Percentiles rank a stretch among this genome's conserved stretches.
phyloP scores from a whole-genome alignment of 306 rosid genomes.

The Castanospermum australe region DNA sequence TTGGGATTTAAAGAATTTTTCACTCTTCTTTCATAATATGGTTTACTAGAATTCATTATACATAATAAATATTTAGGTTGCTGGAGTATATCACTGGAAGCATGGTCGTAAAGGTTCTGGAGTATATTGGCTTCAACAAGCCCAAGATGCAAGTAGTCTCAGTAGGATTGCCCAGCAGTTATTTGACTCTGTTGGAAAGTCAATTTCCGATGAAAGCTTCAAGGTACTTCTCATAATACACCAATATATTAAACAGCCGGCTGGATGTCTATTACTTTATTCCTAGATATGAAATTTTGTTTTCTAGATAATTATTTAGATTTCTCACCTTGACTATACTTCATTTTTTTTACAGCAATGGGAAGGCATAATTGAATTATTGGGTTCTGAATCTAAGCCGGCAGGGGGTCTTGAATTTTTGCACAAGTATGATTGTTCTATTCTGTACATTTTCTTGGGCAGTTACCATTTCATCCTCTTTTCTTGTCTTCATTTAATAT shows the following conservation, averaged over 20 bases:
- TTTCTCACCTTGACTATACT: slow-evolving; percentile 2
- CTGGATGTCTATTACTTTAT: neutral
- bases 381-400: slow-evolving; percentile 87
- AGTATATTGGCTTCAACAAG: slow-evolving; percentile 92
- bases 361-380: slow-evolving; percentile 90
- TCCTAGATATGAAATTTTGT: neutral
- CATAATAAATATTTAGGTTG: slow-evolving; percentile 52
- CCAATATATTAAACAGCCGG: neutral
- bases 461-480: slow-evolving; percentile 1
- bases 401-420: slow-evolving; percentile 92
- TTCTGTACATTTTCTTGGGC: slow-evolving; percentile 6
- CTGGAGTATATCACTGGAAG: slow-evolving; percentile 94
- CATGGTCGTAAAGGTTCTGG: slow-evolving; percentile 91
- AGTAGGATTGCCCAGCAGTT: slow-evolving; percentile 84
- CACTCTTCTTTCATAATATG: slow-evolving; percentile 1
- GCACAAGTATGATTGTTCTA: slow-evolving; percentile 63
- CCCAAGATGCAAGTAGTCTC: slow-evolving; percentile 76
- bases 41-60: slow-evolving; percentile 5
- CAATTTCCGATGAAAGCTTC: slow-evolving; percentile 89
- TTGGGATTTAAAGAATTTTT: slow-evolving; percentile 1
- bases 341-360: slow-evolving; percentile 65
- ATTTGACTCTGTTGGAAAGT: slow-evolving; percentile 90
- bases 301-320: slow-evolving; percentile 17
- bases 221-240: slow-evolving; percentile 49
- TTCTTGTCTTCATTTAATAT: slow-evolving; percentile 11